Conservation (phyloP, 257 asterid species). For the Phtheirospermum japonicum region DNA sequence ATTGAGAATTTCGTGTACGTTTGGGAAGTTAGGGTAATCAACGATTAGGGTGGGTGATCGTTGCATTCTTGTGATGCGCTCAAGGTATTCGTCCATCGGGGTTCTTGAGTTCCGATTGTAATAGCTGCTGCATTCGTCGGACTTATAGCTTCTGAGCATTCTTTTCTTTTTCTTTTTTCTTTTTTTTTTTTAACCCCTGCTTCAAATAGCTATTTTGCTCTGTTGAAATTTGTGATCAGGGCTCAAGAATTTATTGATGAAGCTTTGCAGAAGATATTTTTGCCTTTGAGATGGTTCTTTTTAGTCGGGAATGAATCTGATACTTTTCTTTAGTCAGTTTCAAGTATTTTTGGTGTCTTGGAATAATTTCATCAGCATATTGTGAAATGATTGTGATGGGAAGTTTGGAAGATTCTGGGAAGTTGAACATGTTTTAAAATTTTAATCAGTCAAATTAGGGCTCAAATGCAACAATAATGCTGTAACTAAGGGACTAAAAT, state of each 20-base stretch:
- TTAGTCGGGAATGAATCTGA: not conserved
- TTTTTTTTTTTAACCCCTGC: not conserved
- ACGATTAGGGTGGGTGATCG: not conserved
- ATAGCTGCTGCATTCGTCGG: not conserved
- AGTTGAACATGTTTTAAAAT: too few species aligned
- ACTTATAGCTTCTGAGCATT: not conserved
- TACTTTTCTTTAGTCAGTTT: not conserved
- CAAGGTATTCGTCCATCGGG: not conserved
- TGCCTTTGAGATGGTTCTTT: not conserved
- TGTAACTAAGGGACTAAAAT: too few species aligned
- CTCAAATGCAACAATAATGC: too few species aligned
- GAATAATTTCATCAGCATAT: not conserved
- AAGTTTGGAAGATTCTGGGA: too few species aligned
- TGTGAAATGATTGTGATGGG: too few species aligned
- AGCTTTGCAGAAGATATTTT: not conserved
- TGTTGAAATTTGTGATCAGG: not conserved
- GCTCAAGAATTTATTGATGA: not conserved
- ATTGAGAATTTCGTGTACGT: not conserved
- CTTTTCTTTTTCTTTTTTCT: not conserved
- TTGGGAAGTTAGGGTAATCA: not conserved
- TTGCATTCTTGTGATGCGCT: slow-evolving; percentile 9
- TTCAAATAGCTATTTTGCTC: not conserved
- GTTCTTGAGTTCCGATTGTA: not conserved
- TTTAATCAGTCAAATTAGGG: too few species aligned
- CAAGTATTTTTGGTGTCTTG: not conserved